phyloP scores from a whole-genome alignment of 2,329 filamentous ascomycete species.

The Arthroderma uncinatum region DNA sequence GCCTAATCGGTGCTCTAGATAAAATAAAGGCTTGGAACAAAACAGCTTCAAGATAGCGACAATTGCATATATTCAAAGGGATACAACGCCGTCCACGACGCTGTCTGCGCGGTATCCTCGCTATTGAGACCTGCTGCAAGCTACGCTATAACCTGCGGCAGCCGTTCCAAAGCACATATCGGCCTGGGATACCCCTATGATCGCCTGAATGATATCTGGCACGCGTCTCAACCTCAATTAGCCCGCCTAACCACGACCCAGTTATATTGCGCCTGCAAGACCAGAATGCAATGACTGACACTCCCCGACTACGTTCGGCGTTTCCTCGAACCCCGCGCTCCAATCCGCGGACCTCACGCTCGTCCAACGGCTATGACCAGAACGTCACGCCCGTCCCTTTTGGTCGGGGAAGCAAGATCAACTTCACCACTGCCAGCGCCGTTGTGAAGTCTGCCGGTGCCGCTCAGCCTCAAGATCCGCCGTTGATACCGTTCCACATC shows the following conservation, averaged over 20 bases:
- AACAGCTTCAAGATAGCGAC: background rate
- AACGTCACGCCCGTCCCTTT: background rate
- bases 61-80: background rate
- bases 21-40: background rate
- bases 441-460: background rate
- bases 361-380: background rate
- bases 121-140: too few species aligned
- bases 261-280: constrained; percentile 11
- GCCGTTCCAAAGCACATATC: background rate
- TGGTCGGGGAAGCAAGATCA: background rate
- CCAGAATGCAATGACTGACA: constrained; percentile 67
- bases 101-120: background rate
- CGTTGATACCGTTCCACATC: constrained; percentile 68
- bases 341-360: constrained; percentile 24
- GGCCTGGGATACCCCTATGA: background rate
- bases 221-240: background rate
- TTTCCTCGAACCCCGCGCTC: constrained; percentile 60
- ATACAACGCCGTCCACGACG: background rate
- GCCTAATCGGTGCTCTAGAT: background rate
- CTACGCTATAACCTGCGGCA: too few species aligned
- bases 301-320: constrained; percentile 70
- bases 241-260: background rate
- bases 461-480: constrained; percentile 29
- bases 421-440: background rate
- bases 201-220: background rate